Conservation (phyloP, 2,329 filamentous ascomycete genomes). For the Pyrenophora seminiperda region DNA sequence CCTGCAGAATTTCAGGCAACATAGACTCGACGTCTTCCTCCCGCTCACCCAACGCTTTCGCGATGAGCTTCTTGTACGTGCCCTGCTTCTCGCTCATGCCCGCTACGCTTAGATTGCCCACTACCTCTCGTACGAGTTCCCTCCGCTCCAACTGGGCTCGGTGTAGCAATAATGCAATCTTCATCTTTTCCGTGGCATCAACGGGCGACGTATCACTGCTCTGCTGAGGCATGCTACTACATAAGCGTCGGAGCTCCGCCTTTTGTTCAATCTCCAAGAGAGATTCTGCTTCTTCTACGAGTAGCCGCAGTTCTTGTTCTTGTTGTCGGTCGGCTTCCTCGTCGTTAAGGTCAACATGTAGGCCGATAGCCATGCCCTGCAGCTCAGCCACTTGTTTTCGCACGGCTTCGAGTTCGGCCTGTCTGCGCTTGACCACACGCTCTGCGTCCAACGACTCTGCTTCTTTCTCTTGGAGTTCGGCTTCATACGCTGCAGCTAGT, state of each 20-base stretch:
- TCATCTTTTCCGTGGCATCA: constrained; percentile 58
- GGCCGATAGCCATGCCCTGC: constrained; percentile 37
- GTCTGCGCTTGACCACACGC: constrained; percentile 61
- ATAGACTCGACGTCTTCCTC: constrained; percentile 72
- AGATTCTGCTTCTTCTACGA: constrained; percentile 49
- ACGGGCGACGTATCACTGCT: constrained; percentile 42
- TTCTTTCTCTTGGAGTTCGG: constrained; percentile 76
- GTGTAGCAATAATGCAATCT: constrained; percentile 63
- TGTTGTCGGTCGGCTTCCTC: constrained; percentile 45
- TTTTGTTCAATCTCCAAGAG: constrained; percentile 54
- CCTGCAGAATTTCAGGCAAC: constrained; percentile 56
- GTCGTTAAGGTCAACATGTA: constrained; percentile 42
- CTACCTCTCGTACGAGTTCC: constrained; percentile 68
- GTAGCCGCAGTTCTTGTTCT: constrained; percentile 45
- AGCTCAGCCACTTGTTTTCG: constrained; percentile 65
- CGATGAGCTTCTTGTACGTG: constrained; percentile 72
- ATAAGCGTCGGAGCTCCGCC: constrained; percentile 44
- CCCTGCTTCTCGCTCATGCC: constrained; percentile 75
- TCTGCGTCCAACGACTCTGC: constrained; percentile 54
- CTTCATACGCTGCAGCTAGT: constrained; percentile 64
- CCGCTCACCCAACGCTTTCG: constrained; percentile 68
- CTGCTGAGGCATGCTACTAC: constrained; percentile 26
- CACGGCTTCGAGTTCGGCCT: constrained; percentile 67
- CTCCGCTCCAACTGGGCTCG: constrained; percentile 64
- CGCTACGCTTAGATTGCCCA: constrained; percentile 69